A percentile compares a stretch with the other conserved stretches of the same genome.
phyloP scores from a whole-genome alignment of 305 asterid species.

The Solanum hybrid region DNA sequence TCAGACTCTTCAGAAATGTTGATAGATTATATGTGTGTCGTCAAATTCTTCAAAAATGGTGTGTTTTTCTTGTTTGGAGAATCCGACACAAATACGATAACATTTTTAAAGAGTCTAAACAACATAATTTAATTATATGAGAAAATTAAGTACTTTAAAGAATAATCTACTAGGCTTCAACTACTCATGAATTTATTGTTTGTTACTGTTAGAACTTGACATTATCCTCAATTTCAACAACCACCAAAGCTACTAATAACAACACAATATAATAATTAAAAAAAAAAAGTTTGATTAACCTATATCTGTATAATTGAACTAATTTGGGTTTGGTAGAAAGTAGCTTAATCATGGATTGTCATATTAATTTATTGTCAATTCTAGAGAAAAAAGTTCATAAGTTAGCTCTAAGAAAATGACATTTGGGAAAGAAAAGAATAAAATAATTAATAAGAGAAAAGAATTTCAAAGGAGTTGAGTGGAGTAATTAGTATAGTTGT shows the following conservation, averaged over 20 bases:
- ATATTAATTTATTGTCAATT: neutral
- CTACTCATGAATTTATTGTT: no score
- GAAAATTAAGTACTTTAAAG: neutral
- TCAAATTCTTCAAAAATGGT: neutral
- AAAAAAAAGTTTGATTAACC: no score
- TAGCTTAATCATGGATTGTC: neutral
- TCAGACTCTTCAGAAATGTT: neutral
- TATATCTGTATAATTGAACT: no score
- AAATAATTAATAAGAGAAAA: neutral
- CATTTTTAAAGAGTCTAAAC: neutral
- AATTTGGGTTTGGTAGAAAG: neutral
- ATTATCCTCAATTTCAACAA: no score
- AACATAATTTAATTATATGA: neutral
- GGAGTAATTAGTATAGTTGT: neutral
- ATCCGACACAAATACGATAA: accelerated
- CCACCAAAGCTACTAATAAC: no score
- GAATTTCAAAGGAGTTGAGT: neutral
- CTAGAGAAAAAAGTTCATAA: neutral
- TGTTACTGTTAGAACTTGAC: no score
- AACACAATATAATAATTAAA: no score
- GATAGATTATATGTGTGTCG: neutral
- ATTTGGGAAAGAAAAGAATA: neutral
- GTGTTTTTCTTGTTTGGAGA: neutral
- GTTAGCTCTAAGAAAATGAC: neutral
- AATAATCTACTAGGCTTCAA: no score